Evolutionary conservation across 257 asterid genomes (phyloP).

Genomic region (Nicotiana attenuata): DNA sequence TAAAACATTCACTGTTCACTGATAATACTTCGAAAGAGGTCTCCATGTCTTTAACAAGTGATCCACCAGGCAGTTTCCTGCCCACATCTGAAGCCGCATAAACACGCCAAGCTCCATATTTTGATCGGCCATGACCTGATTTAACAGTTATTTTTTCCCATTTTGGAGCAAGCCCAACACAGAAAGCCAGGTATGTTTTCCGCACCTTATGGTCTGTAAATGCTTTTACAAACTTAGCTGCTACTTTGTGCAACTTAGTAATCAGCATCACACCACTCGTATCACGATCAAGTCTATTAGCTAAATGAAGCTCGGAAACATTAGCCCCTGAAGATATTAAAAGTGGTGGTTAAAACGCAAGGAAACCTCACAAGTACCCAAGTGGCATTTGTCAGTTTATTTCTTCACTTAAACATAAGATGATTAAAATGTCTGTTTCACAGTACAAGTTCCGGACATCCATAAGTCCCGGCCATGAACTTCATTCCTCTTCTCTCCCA

Average conservation of each 20-base stretch:
- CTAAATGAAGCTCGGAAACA: conserved; percentile 61
- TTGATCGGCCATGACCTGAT: conserved; percentile 95
- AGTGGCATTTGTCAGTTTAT: background rate
- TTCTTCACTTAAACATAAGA: background rate
- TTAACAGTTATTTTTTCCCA: conserved; percentile 49
- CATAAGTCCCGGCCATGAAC: background rate
- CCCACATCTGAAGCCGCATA: conserved; percentile 77
- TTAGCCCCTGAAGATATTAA: conserved; percentile 34
- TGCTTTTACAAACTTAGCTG: conserved; percentile 88
- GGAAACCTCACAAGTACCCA: conserved; percentile 7
- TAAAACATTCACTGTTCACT: conserved; percentile 34
- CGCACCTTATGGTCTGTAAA: conserved; percentile 51
- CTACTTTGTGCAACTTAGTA: conserved; percentile 84
- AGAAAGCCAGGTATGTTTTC: conserved; percentile 72
- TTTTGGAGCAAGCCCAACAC: conserved; percentile 57
- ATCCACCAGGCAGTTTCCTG: conserved; percentile 76
- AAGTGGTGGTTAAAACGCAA: background rate
- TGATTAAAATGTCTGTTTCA: background rate
- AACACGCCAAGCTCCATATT: conserved; percentile 94
- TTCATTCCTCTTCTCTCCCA: background rate
- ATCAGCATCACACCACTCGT: conserved; percentile 86
- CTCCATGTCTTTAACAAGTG: conserved; percentile 76
- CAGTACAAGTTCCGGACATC: background rate
- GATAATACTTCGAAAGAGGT: conserved; percentile 62
- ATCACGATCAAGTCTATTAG: conserved; percentile 92